Base-by-base conservation (phyloP, 345 rosid species). In the Eucalyptus victrix region DNA sequence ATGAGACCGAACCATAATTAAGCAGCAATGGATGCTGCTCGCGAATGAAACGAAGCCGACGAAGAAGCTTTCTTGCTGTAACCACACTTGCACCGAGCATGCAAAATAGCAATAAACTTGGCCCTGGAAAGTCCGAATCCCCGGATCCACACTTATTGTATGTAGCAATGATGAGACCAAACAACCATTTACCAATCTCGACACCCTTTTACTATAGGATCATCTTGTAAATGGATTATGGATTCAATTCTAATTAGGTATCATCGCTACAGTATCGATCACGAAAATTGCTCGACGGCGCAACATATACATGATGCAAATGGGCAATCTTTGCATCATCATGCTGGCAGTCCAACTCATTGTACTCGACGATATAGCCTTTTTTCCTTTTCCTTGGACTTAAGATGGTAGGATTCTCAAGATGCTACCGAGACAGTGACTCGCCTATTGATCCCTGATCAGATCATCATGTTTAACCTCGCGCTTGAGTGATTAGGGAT, bases 291-390 rank as follows among this genome's bases (percentile, higher is more conserved):
- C 18, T 67, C 7, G 23, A 17, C 1, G 12, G 42, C 1, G 1
- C 3, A 32, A 32, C 2, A 9, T 67, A 4, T 67, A 2, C 44
- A 0, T 11, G 26, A 34, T 0, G 8, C 44, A 19, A 72, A 72
- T 10, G 44, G 2, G 44, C 44, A 72, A 72, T 19, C 14, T 34
- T 72, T 72, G 2, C 44, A 5, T 3, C 5, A 72, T 19, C 4
- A 72, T 15, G 26, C 8, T 12, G 1, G 26, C 8, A 2, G 4
- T 19, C 14, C 3, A 2, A 34, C 44, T 72, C 26, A 12, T 18
- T 18, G 1, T 5, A 0, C 80, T 67, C 12, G 2, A 17, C 12
- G 1, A 32, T 67, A n/a, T 8, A 0, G 32, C 34, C 69, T 60
- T 60, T 23, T 24, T 56, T 1, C 62, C 6, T 56, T 56, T 56